A percentile compares a stretch with the other conserved stretches of the same genome.
phyloP scores from a whole-genome alignment of 2,329 filamentous ascomycete species.

The Aspergillus brunneoviolaceus region DNA sequence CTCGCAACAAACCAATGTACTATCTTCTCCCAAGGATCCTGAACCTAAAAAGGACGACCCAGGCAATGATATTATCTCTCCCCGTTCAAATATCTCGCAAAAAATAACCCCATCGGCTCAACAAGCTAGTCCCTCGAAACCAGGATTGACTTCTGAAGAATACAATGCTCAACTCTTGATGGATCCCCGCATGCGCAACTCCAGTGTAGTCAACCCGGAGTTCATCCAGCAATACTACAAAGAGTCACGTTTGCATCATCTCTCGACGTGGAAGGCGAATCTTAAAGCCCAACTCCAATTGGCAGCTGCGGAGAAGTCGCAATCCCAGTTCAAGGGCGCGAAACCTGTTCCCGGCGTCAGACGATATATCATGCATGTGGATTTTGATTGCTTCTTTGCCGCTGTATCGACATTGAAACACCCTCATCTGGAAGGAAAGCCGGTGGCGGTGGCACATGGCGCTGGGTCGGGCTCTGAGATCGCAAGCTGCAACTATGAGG shows the following conservation, averaged over 20 bases:
- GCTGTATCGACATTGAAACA: slow-evolving; percentile 80
- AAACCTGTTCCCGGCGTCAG: slow-evolving; percentile 63
- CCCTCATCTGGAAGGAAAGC: slow-evolving; percentile 74
- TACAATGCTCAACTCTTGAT: slow-evolving; percentile 83
- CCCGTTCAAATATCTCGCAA: not conserved
- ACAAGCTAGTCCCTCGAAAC: slow-evolving; percentile 31
- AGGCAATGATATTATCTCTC: not conserved
- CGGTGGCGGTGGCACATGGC: slow-evolving; percentile 85
- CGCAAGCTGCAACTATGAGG: slow-evolving; percentile 94
- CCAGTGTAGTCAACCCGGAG: slow-evolving; percentile 86
- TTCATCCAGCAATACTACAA: slow-evolving; percentile 95
- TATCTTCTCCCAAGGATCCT: not conserved
- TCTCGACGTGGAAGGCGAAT: slow-evolving; percentile 95
- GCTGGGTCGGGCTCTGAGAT: slow-evolving; percentile 86
- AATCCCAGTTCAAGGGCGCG: slow-evolving; percentile 47
- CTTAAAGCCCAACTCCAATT: slow-evolving; percentile 85
- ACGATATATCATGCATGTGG: slow-evolving; percentile 88
- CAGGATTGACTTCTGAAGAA: slow-evolving; percentile 76
- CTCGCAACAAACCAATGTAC: not conserved
- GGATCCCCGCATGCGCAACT: slow-evolving; percentile 82
- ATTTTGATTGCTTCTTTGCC: slow-evolving; percentile 98
- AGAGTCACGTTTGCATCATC: slow-evolving; percentile 89
- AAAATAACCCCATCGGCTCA: slow-evolving; percentile 20
- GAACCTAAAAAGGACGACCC: not conserved
- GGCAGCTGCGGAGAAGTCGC: slow-evolving; percentile 67